phyloP scores from a whole-genome alignment of 768 basidiomycete species.

The Hemileccinum rubropunctum region DNA sequence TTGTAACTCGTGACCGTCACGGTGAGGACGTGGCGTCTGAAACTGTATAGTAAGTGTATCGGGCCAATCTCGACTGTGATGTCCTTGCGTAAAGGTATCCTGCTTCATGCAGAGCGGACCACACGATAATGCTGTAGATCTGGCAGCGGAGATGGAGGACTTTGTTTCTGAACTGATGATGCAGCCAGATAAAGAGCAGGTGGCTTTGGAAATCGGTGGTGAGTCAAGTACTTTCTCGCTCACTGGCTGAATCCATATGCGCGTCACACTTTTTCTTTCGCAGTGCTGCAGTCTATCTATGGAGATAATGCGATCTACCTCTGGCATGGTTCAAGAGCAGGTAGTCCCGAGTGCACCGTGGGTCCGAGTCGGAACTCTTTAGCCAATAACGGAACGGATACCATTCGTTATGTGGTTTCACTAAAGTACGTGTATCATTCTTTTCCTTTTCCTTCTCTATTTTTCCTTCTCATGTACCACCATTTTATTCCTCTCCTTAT shows the following conservation, averaged over 20 bases:
- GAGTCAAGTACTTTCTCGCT: constrained; percentile 11
- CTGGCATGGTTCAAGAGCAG: constrained; percentile 43
- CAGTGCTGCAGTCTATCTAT: constrained; percentile 80
- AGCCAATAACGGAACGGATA: constrained; percentile 27
- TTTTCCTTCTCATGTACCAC: too few species aligned
- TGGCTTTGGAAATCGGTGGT: constrained; percentile 49
- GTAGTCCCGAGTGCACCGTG: constrained; percentile 6
- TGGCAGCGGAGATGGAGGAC: constrained; percentile 18
- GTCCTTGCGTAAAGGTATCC: constrained; percentile 4
- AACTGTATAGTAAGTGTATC: too few species aligned
- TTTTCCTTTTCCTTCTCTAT: neutral
- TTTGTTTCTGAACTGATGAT: constrained; percentile 31
- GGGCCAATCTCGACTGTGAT: constrained; percentile 2
- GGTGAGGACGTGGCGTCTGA: too few species aligned
- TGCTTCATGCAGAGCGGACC: constrained; percentile 17
- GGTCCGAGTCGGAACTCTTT: neutral
- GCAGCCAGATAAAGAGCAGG: constrained; percentile 39
- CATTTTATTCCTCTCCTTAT: neutral
- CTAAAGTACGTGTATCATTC: constrained; percentile 50
- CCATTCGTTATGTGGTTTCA: constrained; percentile 62
- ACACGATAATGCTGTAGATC: constrained; percentile 11
- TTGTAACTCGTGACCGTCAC: too few species aligned
- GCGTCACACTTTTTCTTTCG: constrained; percentile 5
- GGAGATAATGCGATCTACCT: constrained; percentile 63
- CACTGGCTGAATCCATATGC: neutral